A percentile compares a stretch with the other conserved stretches of the same genome.
These are phyloP conservation scores for Metschnikowia proteae DNA, from an alignment of 805 yeast species.

Conservation along the genomic window DNA sequence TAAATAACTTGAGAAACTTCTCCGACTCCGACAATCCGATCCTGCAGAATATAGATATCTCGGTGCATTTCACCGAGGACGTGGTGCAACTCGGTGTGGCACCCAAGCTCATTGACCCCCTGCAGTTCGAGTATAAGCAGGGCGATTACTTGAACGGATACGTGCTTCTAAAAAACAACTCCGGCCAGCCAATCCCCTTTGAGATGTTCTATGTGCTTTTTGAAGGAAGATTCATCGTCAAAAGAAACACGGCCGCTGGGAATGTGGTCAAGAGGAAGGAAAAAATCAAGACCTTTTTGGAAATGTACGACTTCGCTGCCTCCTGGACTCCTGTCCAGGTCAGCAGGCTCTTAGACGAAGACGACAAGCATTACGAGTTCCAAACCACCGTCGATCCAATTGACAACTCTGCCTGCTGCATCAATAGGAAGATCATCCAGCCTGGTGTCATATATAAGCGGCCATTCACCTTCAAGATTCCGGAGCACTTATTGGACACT, in stretches of 20 bases:
- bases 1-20: slow-evolving; percentile 31
- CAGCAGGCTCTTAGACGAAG: slow-evolving; percentile 30
- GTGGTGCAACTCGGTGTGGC: slow-evolving; percentile 26
- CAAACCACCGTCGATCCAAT: slow-evolving; percentile 22
- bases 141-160: slow-evolving; percentile 68
- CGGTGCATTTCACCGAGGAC: slow-evolving; percentile 32
- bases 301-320: slow-evolving; percentile 45
- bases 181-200: slow-evolving; percentile 45
- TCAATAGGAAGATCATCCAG: slow-evolving; percentile 16
- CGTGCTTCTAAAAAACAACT: slow-evolving; percentile 36
- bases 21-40: slow-evolving; percentile 25
- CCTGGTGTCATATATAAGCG: slow-evolving; percentile 32
- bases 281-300: slow-evolving; percentile 29
- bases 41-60: slow-evolving; percentile 26
- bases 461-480: slow-evolving; percentile 41
- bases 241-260: neutral
- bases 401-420: slow-evolving; percentile 23
- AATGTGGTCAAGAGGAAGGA: slow-evolving; percentile 15
- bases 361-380: neutral
- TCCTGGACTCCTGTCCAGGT: slow-evolving; percentile 42
- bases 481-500: slow-evolving; percentile 33
- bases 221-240: slow-evolving; percentile 45
- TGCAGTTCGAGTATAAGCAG: slow-evolving; percentile 50
- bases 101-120: slow-evolving; percentile 28
- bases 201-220: slow-evolving; percentile 59